Evolutionary conservation across 306 rosid species (phyloP).

Genomic region (Luffa aegyptiaca): DNA sequence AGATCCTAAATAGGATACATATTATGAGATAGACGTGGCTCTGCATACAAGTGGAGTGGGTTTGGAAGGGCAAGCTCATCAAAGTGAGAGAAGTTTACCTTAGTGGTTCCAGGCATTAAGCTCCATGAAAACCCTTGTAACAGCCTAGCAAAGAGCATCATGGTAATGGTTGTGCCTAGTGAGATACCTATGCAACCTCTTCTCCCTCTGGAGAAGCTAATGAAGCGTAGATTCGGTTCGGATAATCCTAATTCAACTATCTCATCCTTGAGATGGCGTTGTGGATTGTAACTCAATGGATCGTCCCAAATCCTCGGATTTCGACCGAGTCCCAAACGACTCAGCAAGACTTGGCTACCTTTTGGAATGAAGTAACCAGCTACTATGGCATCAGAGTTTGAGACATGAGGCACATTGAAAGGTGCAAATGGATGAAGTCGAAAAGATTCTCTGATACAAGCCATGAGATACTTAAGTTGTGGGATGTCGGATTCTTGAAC

Average conservation of each 20-base stretch:
- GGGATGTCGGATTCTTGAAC: too few species aligned
- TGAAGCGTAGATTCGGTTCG: neutral
- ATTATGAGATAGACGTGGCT: conserved; percentile 6
- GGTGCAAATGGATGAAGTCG: too few species aligned
- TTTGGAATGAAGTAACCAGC: neutral
- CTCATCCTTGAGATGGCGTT: neutral
- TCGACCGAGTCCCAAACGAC: neutral
- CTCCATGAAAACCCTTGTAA: neutral
- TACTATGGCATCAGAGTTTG: neutral
- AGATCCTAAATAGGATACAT: too few species aligned
- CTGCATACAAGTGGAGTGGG: conserved; percentile 2
- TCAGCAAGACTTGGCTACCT: neutral
- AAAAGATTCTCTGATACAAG: too few species aligned
- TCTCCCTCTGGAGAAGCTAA: neutral
- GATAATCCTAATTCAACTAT: neutral
- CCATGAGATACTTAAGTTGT: too few species aligned
- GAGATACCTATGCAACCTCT: neutral
- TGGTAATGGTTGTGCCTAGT: neutral
- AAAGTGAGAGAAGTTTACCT: neutral
- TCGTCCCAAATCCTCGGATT: neutral
- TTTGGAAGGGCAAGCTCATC: neutral
- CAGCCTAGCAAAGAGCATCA: neutral
- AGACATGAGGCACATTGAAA: too few species aligned
- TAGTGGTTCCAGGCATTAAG: neutral
- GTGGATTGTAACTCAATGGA: neutral